phyloP scores from a whole-genome alignment of 2,329 filamentous ascomycete genomes.

The Delphinella strobiligena region DNA sequence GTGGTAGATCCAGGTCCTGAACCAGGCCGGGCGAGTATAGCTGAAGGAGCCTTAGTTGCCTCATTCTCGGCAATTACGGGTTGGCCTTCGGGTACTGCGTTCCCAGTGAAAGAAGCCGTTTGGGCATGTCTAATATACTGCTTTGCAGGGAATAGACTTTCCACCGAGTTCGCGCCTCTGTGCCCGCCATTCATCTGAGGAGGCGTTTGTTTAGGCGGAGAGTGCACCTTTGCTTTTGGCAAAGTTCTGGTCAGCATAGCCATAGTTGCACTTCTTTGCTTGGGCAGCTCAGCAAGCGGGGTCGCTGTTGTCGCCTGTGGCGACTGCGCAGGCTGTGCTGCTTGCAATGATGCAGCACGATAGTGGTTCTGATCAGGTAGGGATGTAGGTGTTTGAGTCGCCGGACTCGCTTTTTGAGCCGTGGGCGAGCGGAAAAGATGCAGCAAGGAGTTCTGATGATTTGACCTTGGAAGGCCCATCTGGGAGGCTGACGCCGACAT shows the following conservation, averaged over 20 bases:
- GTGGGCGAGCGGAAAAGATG: constrained; percentile 30
- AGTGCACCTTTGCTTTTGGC: constrained; percentile 12
- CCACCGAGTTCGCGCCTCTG: too few relatives aligned
- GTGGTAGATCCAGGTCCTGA: constrained; percentile 2
- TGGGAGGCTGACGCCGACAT: neutral
- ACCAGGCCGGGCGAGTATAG: constrained; percentile 10
- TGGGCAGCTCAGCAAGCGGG: constrained; percentile 1
- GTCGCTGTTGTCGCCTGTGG: constrained; percentile 2
- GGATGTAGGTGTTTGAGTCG: too few relatives aligned
- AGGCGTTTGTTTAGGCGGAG: constrained; percentile 3
- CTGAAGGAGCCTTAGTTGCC: neutral
- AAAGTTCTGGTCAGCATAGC: constrained; percentile 23
- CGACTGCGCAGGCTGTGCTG: constrained; percentile 13
- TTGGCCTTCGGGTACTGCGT: neutral
- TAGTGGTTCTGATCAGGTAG: constrained; percentile 8
- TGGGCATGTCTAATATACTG: constrained; percentile 8
- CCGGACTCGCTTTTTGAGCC: constrained; percentile 13
- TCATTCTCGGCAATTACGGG: neutral
- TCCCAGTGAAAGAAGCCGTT: neutral
- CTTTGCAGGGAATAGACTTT: constrained; percentile 8
- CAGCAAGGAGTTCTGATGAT: constrained; percentile 34
- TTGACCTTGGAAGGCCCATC: constrained; percentile 17
- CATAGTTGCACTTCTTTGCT: constrained; percentile 14
- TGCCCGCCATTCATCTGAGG: too few relatives aligned
- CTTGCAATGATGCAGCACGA: constrained; percentile 9